Conservation (phyloP, 2,329 filamentous ascomycete species). For the Dichotomopilus funicola region DNA sequence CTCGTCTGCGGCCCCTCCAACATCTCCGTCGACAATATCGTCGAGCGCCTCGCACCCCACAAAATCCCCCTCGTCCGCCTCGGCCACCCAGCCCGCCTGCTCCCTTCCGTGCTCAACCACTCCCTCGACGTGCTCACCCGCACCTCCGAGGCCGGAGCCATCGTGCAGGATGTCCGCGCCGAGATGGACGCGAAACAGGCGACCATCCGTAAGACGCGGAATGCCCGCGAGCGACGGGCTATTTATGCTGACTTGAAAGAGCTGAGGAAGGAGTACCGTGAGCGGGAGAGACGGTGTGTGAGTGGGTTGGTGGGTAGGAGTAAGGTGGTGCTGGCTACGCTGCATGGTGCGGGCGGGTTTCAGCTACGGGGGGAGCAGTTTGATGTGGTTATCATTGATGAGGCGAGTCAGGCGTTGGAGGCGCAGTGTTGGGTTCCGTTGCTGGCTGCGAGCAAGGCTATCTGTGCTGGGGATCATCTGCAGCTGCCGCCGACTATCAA, state of each 20-base stretch:
- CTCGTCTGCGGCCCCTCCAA: slow-evolving; percentile 97
- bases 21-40: slow-evolving; percentile 96
- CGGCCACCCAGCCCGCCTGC: slow-evolving; percentile 83
- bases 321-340: slow-evolving; percentile 83
- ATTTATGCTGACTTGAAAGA: slow-evolving; percentile 84
- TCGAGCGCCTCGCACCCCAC: slow-evolving; percentile 79
- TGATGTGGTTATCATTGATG: slow-evolving; percentile 91
- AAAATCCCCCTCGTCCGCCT: slow-evolving; percentile 83
- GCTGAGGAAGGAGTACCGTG: slow-evolving; percentile 79
- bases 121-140: slow-evolving; percentile 87
- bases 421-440: slow-evolving; percentile 96
- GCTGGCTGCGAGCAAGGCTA: slow-evolving; percentile 70
- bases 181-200: slow-evolving; percentile 93
- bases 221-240: slow-evolving; percentile 67
- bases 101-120: slow-evolving; percentile 82
- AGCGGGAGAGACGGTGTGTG: slow-evolving; percentile 77
- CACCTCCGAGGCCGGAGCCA: slow-evolving; percentile 80
- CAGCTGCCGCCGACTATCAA: slow-evolving; percentile 95
- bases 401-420: slow-evolving; percentile 91
- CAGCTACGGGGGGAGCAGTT: slow-evolving; percentile 76
- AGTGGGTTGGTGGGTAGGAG: slow-evolving; percentile 66
- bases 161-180: slow-evolving; percentile 81
- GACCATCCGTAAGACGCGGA: slow-evolving; percentile 79
- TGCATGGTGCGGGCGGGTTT: slow-evolving; percentile 84
- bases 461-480: slow-evolving; percentile 89